Base-by-base conservation (phyloP, 352 stramenopile genomes). In the Phytophthora pistaciae region DNA sequence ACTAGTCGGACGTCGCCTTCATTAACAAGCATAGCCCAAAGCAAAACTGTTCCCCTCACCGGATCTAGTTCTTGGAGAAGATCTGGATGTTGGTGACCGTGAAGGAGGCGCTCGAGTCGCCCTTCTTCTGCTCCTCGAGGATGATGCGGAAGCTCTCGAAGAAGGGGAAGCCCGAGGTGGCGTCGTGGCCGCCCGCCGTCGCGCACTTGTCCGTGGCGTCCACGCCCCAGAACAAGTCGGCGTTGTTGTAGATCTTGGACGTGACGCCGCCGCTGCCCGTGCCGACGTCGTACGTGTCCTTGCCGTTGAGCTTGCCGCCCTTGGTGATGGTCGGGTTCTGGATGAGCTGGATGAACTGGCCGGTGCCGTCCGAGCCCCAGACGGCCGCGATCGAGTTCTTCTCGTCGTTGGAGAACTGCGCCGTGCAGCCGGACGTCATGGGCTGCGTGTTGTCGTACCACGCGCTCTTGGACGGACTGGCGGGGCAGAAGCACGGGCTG, bases 241-340 rank as follows among this genome's bases (percentile, higher is more conserved):
- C 78, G 65, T 94, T 92, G 75, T 92, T 92, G 77, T 94, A 92
- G 66, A 94, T 92, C 79, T 91, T 91, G 36, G 61, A 76, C 27
- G 84, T 90, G 20, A 79, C 70, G 11, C 60, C 72, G 36, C 85
- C 80, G 46, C 65, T 79, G 48, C 82, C 82, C 16, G 68, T 72
- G 21, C 68, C 57, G 36, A 94, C 63, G 59, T 94, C 87, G 72
- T 89, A 92, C 63, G 85, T 94, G 66, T 83, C 71, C 1, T 62
- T 68, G n/a, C 72, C 73, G 64, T 82, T 84, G 25, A 84, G 64
- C 66, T 87, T 88, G 29, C 78, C 83, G 13, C 84, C 82, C 64
- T 86, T 82, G 14, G 79, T 90, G 56, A 93, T 71, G 14, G 70
- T 87, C 40, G 87, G 87, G 64, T 92, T 90, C 67, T 91, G 84